Base-by-base conservation (phyloP, 176 grass and related monocot genomes). In the Eleusine coracana region DNA sequence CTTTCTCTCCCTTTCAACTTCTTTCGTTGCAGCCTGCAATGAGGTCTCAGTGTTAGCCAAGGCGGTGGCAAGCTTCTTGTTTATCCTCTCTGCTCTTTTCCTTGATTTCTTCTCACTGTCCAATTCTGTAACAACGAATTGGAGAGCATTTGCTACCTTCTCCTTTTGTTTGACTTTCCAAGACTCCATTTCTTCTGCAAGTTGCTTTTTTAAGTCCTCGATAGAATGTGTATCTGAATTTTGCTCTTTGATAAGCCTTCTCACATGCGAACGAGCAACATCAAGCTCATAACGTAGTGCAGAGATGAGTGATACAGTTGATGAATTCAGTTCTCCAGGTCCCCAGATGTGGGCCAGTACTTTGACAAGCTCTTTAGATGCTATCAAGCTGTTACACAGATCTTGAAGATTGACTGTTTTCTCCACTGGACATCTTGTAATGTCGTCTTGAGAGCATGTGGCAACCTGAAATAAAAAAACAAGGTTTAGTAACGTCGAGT, bases 351-450 rank as follows among this genome's bases (percentile, higher is more conserved):
- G 87, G 70, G 87, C 48, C 39, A 95, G 58, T 67, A 91, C 85
- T 74, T 93, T 98, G 45, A 94, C 75, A 14, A 98, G 91, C 62
- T 93, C 91, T 91, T 89, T 98, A 28, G 92, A 91, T 62, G 92
- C 82, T 44, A 86, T 78, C 54, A 98, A 77, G 68, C 79, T 84
- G 66, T 93, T 91, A 12, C 81, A 78, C 54, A 95, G 81, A 87
- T 93, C 81, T 15, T 86, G 80, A 50, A 95, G 80, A 60, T 75
- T 65, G 34, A 79, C 77, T 38, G 76, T 63, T 52, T 72, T 86
- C 64, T 68, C 58, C 73, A 58, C 59, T 7, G 83, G 71, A 3
- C 37, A 81, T 82, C 46, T 82, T 17, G 77, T 56, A 70, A 65
- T 18, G 82, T 86, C 59, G 0, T 79, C 83, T 74, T 78, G 88